phyloP scores from a whole-genome alignment of 1,139 yeast genomes.

The Lizanozyma gosingica region DNA sequence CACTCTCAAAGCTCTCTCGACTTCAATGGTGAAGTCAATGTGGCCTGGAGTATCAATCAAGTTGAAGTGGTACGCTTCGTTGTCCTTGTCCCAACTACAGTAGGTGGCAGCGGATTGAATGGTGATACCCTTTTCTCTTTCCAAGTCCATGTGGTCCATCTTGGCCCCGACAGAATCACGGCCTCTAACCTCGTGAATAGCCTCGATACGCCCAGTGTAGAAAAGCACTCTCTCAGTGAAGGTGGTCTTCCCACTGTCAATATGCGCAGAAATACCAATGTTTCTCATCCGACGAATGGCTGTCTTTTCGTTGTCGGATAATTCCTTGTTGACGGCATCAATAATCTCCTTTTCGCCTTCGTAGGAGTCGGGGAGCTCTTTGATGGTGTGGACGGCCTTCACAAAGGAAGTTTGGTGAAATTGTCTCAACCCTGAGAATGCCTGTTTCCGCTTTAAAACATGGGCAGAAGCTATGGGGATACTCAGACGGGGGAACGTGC shows the following conservation, averaged over 20 bases:
- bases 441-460: too few relatives aligned
- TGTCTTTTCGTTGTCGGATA: conserved; percentile 50
- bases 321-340: conserved; percentile 43
- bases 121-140: conserved; percentile 95
- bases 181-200: conserved; percentile 97
- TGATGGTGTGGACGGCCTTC: conserved; percentile 1
- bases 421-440: too few relatives aligned
- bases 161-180: conserved; percentile 97
- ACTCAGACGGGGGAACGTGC: not conserved
- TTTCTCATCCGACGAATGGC: conserved; percentile 65
- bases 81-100: conserved; percentile 86
- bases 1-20: conserved; percentile 93
- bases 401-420: not conserved
- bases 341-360: conserved; percentile 66
- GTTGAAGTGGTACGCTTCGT: conserved; percentile 71
- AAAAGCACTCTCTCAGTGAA: conserved; percentile 94
- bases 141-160: conserved; percentile 97
- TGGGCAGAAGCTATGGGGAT: too few relatives aligned
- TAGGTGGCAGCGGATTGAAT: conserved; percentile 98
- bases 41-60: conserved; percentile 98
- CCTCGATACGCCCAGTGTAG: conserved; percentile 95
- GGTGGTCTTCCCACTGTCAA: conserved; percentile 94
- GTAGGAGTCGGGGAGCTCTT: conserved; percentile 33
- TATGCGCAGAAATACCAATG: conserved; percentile 96
- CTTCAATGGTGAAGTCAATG: conserved; percentile 97